Evolutionary conservation across 2,329 filamentous ascomycete species (phyloP), one percentile per base, ranked within the genome.

Genomic region (Colletotrichum destructivum): DNA sequence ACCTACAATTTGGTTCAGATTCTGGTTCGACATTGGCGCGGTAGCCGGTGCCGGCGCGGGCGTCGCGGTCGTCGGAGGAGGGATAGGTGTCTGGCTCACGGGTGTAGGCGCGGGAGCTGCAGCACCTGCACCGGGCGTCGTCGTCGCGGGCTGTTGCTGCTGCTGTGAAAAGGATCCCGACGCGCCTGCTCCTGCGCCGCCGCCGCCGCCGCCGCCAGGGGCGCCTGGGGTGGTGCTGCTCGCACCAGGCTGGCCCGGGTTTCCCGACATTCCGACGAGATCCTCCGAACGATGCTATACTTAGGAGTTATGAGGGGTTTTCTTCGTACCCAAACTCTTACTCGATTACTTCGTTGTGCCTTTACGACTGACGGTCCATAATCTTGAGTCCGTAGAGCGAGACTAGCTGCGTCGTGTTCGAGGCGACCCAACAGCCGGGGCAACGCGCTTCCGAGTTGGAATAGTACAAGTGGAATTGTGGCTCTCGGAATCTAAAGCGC

Each of bases 1-100:
- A 85, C 95, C 89, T 88, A 98, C 96, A 82, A 98, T 98, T 77
- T 98, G 95, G 78, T 98, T 98, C 1, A 98, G 83, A 79, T 98
- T 97, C 78, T 97, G 94, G 74, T 96, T 94, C 2, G 93, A 94
- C 83, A 94, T 91, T 12, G 84, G 81, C 23, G 77, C 75, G 8
- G 76, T 80, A 79, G 74, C 75, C 75, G 73, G 61, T 71, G 75
- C 26, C 38, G 75, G 61, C 74, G 79, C 42, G 46, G 69, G 56
- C 23, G 73, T 56, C 16, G 61, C 42, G 35, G 75, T 61, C 40
- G 75, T 74, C 55, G 76, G 73, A 35, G 71, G 74, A 9, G 72
- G 71, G 52, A 64, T 72, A 46, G 75, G 71, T 18, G 71, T 76
- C 60, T 74, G 74, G 31, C 76, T 76, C 47, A 78, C 75, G 40